Evolutionary conservation across 2,329 filamentous ascomycete genomes (phyloP), one percentile per base, ranked within the genome.

Genomic region (Chalaropsis thielavioides): DNA sequence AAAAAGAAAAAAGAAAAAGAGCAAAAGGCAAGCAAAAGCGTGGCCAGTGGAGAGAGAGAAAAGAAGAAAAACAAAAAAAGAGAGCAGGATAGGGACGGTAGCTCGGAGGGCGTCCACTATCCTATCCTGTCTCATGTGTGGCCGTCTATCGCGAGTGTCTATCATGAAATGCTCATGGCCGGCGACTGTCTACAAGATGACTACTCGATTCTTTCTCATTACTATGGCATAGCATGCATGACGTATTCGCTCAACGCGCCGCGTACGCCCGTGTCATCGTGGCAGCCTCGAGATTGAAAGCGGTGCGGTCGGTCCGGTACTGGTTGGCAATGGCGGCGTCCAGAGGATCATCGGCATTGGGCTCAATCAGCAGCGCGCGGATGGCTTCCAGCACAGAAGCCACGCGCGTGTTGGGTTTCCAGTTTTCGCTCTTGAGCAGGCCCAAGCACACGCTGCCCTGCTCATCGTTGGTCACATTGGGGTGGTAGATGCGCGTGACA

Each of bases 401-500:
- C 69, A 96, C 82, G 77, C 86, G 88, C 71, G 87, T 89, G 68
- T 86, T 86, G 19, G 92, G 92, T 80, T 96, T 96, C 92, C 92
- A 96, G 76, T 90, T 86, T 71, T 95, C 90, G 38, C 87, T 75
- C 73, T 92, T 90, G 70, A 96, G 83, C 75, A 99, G 99, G 75
- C 99, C 94, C 76, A 99, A 80, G 78, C 94, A 99, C 78, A 99
- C 97, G 79, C 91, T 96, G 78, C 94, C 94, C 92, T 83, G 67
- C 68, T 85, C 76, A 77, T 97, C 97, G 71, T 90, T 95, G 86
- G 99, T 99, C 90, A 99, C 99, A 80, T 99, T 99, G 73, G 94
- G 94, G 81, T 99, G 94, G 78, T 99, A 99, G 81, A 99, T 99
- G 75, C 92, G 89, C 70, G 94, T 99, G 72, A 91, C 97, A 84